These are phyloP conservation scores for Antitrichia curtipendula DNA, from an alignment of 225 moss, liverwort and hornwort species.

Conservation along the genomic window DNA sequence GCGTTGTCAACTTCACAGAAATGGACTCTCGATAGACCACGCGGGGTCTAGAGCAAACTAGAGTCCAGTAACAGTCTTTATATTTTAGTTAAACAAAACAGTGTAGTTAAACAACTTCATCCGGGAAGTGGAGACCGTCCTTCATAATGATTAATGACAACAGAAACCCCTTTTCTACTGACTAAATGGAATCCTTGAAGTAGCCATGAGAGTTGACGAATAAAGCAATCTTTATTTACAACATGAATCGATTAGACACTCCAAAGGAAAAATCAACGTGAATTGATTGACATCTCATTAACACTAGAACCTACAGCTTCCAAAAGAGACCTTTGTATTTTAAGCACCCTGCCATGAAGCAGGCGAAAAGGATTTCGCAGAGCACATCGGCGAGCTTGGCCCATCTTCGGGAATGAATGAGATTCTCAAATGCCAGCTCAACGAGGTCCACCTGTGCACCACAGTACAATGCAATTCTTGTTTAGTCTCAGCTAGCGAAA, in stretches of 20 bases:
- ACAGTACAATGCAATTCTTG: neutral
- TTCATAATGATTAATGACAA: neutral
- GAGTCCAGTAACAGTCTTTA: neutral
- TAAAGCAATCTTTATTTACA: neutral
- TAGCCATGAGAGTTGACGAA: neutral
- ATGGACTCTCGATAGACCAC: slow-evolving; percentile 21
- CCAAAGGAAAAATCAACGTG: neutral
- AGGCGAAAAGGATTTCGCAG: slow-evolving; percentile 22
- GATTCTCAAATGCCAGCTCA: slow-evolving; percentile 1
- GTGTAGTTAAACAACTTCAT: neutral
- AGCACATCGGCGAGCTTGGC: slow-evolving; percentile 23
- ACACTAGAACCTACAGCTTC: slow-evolving; percentile 20
- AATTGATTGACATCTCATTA: neutral
- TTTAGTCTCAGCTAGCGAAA: neutral
- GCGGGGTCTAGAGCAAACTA: neutral
- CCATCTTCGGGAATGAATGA: slow-evolving; percentile 15
- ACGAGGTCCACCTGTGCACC: slow-evolving; percentile 16
- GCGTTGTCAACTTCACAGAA: neutral
- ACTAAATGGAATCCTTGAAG: neutral
- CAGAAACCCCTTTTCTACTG: neutral
- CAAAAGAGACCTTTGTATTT: slow-evolving; percentile 15
- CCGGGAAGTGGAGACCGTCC: neutral
- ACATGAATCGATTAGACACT: neutral
- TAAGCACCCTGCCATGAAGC: slow-evolving; percentile 15
- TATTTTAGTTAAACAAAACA: neutral